These are phyloP conservation scores for Thelonectria rubi DNA, from an alignment of 2,329 filamentous ascomycete genomes.

Conservation along the genomic window DNA sequence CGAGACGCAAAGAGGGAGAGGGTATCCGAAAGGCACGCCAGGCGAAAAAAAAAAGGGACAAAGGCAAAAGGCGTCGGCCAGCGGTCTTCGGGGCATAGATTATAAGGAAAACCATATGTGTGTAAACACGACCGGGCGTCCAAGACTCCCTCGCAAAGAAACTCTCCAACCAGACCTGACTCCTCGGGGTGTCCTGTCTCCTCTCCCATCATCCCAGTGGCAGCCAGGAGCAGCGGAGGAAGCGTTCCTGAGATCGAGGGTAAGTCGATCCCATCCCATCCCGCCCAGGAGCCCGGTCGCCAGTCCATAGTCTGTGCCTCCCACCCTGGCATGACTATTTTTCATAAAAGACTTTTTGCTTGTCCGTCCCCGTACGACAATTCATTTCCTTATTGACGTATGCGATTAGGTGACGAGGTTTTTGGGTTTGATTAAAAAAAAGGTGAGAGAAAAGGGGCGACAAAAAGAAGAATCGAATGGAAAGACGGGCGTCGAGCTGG, in stretches of 20 bases:
- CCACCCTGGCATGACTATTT: constrained; percentile 47
- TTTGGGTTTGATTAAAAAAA: constrained; percentile 52
- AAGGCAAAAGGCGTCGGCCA: constrained; percentile 31
- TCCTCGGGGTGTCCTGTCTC: constrained; percentile 32
- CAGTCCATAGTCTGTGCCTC: constrained; percentile 46
- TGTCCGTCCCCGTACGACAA: constrained; percentile 45
- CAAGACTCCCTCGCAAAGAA: constrained; percentile 29
- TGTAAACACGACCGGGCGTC: constrained; percentile 36
- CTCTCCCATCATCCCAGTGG: constrained; percentile 32
- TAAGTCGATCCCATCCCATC: constrained; percentile 21
- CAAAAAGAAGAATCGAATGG: constrained; percentile 55
- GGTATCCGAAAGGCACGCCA: constrained; percentile 42
- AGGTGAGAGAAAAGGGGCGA: constrained; percentile 48
- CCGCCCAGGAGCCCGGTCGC: constrained; percentile 35
- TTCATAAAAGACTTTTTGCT: constrained; percentile 50
- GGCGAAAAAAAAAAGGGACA: constrained; percentile 39
- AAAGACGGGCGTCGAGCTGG: constrained; percentile 64
- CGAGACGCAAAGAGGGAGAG: constrained; percentile 39
- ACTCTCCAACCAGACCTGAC: constrained; percentile 26
- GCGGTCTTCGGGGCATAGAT: constrained; percentile 39
- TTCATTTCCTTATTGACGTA: constrained; percentile 44
- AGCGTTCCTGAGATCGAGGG: constrained; percentile 27
- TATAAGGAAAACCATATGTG: constrained; percentile 44
- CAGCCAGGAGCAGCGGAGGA: constrained; percentile 12
- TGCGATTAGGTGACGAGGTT: constrained; percentile 49